Evolutionary conservation across 495 filamentous ascomycete species (phyloP).

Genomic region (Eremomyces bilateralis): DNA sequence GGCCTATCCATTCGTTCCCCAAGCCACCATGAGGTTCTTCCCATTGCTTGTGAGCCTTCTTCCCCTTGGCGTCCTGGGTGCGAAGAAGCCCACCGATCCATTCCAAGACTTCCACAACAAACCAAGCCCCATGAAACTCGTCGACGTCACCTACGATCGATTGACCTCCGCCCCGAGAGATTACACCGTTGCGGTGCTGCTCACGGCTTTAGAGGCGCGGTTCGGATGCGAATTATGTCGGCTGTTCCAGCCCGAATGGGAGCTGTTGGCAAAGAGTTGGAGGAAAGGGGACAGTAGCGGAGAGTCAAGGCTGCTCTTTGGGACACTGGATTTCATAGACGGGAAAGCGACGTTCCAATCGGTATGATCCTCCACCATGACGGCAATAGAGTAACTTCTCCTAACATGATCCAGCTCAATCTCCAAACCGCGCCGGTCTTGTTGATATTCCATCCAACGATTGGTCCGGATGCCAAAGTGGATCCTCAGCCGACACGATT

Average conservation of each 20-base stretch:
- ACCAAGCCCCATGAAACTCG: slow-evolving; percentile 48
- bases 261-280: slow-evolving; percentile 76
- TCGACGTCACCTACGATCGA: slow-evolving; percentile 50
- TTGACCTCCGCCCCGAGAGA: slow-evolving; percentile 59
- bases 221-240: slow-evolving; percentile 75
- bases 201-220: slow-evolving; percentile 69
- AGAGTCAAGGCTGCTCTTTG: slow-evolving; percentile 54
- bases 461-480: slow-evolving; percentile 57
- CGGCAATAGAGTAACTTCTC: no score
- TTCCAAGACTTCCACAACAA: slow-evolving; percentile 49
- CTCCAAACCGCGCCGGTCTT: slow-evolving; percentile 90
- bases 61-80: slow-evolving; percentile 29
- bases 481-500: slow-evolving; percentile 51
- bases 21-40: slow-evolving; percentile 20
- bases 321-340: slow-evolving; percentile 71
- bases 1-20: neutral
- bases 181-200: slow-evolving; percentile 59
- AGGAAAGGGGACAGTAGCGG: slow-evolving; percentile 51
- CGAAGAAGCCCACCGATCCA: slow-evolving; percentile 31
- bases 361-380: no score
- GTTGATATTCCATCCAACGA: slow-evolving; percentile 68
- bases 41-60: slow-evolving; percentile 31
- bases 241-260: slow-evolving; percentile 89
- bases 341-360: slow-evolving; percentile 76
- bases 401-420: slow-evolving; percentile 50